phyloP scores from a whole-genome alignment of 805 yeast species.

The Ogataea polymorpha region DNA sequence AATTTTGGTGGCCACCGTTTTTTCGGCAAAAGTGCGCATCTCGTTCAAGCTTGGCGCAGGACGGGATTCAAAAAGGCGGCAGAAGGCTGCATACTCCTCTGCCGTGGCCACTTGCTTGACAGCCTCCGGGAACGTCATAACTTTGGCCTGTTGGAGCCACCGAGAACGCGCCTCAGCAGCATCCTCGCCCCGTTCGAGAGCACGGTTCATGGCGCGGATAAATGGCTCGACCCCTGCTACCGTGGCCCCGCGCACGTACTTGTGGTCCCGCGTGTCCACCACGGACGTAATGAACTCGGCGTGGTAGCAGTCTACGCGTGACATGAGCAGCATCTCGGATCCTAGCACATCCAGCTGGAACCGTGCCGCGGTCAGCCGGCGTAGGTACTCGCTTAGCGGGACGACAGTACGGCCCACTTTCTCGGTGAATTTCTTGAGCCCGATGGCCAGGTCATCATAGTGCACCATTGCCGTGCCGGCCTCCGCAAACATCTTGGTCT shows the following conservation, averaged over 20 bases:
- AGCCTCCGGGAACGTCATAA: conserved; percentile 51
- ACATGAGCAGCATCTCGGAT: conserved; percentile 52
- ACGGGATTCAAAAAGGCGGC: conserved; percentile 5
- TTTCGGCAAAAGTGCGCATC: conserved; percentile 13
- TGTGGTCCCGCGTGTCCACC: conserved; percentile 57
- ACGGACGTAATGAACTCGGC: conserved; percentile 49
- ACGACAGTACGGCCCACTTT: conserved; percentile 60
- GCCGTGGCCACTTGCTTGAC: conserved; percentile 33
- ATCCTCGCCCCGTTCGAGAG: conserved; percentile 39
- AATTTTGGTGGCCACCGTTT: conserved; percentile 33
- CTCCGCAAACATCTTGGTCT: conserved; percentile 64
- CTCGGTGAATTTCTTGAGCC: conserved; percentile 66
- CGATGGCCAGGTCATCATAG: conserved; percentile 61
- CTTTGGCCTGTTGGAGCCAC: conserved; percentile 43
- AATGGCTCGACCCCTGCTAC: conserved; percentile 36
- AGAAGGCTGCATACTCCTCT: conserved; percentile 15
- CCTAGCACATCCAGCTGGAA: conserved; percentile 67
- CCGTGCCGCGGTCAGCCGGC: conserved; percentile 54
- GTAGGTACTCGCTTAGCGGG: conserved; percentile 54
- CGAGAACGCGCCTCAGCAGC: conserved; percentile 37
- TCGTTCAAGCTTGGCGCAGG: conserved; percentile 24
- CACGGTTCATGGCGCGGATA: conserved; percentile 42
- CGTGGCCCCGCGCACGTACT: conserved; percentile 48
- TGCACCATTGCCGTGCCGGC: conserved; percentile 67
- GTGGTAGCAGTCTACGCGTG: conserved; percentile 59